Evolutionary conservation across 306 rosid species (phyloP).

Genomic region (Fagus crenata): DNA sequence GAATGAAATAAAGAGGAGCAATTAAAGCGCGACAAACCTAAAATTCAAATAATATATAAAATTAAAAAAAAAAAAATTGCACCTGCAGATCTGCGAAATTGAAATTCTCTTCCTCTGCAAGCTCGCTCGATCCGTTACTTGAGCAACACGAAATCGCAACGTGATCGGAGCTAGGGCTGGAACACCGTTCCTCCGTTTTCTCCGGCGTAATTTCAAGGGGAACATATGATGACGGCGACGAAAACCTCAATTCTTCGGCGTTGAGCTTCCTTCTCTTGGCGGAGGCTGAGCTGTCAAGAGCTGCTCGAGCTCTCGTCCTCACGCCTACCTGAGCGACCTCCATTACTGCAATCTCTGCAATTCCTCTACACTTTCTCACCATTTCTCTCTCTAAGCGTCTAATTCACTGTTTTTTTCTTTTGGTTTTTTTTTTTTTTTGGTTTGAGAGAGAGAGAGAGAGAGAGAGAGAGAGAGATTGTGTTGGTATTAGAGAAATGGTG

Average conservation of each 20-base stretch:
- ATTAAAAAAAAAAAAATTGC: background rate
- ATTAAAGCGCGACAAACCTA: slow-evolving; percentile 32
- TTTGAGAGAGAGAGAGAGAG: slow-evolving; percentile 22
- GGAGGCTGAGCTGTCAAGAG: slow-evolving; percentile 34
- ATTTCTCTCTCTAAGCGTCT: slow-evolving; percentile 17
- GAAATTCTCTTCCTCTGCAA: slow-evolving; percentile 29
- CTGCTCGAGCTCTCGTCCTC: slow-evolving; percentile 51
- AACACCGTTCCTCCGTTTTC: slow-evolving; percentile 28
- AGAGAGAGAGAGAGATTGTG: slow-evolving; percentile 38
- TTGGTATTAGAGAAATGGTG: slow-evolving; percentile 35
- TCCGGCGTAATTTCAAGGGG: slow-evolving; percentile 9
- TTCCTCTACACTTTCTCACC: slow-evolving; percentile 41
- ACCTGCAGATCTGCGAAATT: slow-evolving; percentile 80
- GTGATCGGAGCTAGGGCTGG: slow-evolving; percentile 45
- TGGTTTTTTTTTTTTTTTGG: slow-evolving; percentile 12
- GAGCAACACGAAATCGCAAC: slow-evolving; percentile 64
- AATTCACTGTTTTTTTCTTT: slow-evolving; percentile 16
- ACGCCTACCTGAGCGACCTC: slow-evolving; percentile 57
- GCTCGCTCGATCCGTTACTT: slow-evolving; percentile 54
- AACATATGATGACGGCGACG: slow-evolving; percentile 28
- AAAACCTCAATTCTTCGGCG: slow-evolving; percentile 28
- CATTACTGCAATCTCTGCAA: slow-evolving; percentile 45
- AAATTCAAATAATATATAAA: slow-evolving; percentile 8
- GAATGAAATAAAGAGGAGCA: slow-evolving; percentile 30
- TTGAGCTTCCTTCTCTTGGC: slow-evolving; percentile 48